These are phyloP conservation scores for Phlegmacium glaucopus DNA, from an alignment of 768 basidiomycete species.

Conservation along the genomic window DNA sequence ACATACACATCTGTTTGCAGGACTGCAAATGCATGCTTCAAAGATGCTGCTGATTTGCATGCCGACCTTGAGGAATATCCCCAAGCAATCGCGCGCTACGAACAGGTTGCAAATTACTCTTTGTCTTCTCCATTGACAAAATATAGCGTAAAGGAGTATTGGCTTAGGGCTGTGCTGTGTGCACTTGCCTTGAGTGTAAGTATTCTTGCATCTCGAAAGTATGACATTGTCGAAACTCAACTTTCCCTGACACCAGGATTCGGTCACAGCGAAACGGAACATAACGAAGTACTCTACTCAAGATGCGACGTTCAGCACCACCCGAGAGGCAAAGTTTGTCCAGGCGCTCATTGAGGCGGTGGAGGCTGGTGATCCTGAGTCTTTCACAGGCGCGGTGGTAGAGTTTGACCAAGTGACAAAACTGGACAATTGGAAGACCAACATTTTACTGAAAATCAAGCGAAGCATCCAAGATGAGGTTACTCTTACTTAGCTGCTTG, in stretches of 20 bases:
- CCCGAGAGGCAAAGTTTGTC: conserved; percentile 90
- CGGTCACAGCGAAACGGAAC: conserved; percentile 79
- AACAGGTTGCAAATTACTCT: conserved; percentile 84
- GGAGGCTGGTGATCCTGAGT: conserved; percentile 46
- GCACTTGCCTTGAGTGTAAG: conserved; percentile 84
- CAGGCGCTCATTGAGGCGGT: conserved; percentile 72
- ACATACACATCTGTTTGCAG: conserved; percentile 36
- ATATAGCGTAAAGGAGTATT: conserved; percentile 98
- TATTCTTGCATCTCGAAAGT: conserved; percentile 4
- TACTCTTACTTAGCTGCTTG: conserved; percentile 29
- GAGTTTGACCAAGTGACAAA: conserved; percentile 92
- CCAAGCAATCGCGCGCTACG: conserved; percentile 84
- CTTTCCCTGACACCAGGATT: conserved; percentile 59
- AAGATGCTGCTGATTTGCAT: conserved; percentile 94
- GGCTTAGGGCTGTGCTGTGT: conserved; percentile 85
- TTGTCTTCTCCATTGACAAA: conserved; percentile 84
- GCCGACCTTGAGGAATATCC: conserved; percentile 86
- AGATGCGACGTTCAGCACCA: conserved; percentile 82
- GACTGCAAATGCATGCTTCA: conserved; percentile 93
- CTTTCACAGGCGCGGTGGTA: conserved; percentile 79
- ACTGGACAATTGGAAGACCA: conserved; percentile 96
- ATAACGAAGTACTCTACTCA: conserved; percentile 73
- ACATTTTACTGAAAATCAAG: conserved; percentile 88
- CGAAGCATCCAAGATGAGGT: conserved; percentile 56
- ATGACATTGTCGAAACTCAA: background rate